phyloP scores from a whole-genome alignment of 768 basidiomycete species.

The Obba rivulosa region DNA sequence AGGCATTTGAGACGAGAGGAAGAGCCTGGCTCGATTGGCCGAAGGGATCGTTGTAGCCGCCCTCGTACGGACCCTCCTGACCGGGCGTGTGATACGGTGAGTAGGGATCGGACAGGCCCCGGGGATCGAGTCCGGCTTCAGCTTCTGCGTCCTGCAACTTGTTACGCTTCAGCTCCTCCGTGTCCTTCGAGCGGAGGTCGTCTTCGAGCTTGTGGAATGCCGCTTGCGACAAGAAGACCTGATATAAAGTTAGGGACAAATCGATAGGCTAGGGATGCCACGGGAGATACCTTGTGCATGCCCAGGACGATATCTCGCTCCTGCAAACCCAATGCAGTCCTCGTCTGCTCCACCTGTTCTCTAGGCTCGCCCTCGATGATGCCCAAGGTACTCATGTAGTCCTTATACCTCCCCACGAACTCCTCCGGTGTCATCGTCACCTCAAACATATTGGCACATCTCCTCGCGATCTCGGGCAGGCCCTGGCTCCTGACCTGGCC shows the following conservation, averaged over 20 bases:
- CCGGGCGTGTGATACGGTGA: conserved; percentile 66
- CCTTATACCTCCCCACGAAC: conserved; percentile 78
- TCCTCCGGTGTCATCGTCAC: conserved; percentile 83
- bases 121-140: conserved; percentile 57
- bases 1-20: conserved; percentile 80
- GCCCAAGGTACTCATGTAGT: conserved; percentile 53
- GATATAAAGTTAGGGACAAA: conserved; percentile 6
- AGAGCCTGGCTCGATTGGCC: conserved; percentile 62
- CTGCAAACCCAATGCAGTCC: conserved; percentile 47
- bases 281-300: conserved; percentile 63
- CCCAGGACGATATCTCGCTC: conserved; percentile 80
- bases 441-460: conserved; percentile 67
- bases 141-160: conserved; percentile 71
- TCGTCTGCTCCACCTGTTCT: conserved; percentile 56
- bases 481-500: conserved; percentile 85
- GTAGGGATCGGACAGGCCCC: conserved; percentile 61
- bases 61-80: conserved; percentile 35
- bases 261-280: neutral
- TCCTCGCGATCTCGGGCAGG: conserved; percentile 68
- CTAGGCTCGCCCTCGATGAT: conserved; percentile 54
- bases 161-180: conserved; percentile 82
- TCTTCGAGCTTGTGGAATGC: conserved; percentile 91
- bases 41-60: conserved; percentile 49
- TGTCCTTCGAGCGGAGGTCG: conserved; percentile 73
- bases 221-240: conserved; percentile 85